Percentiles rank a stretch among this genome's conserved stretches.
phyloP scores from a whole-genome alignment of 768 basidiomycete genomes.

The Xerocomus brunneocitrinus region DNA sequence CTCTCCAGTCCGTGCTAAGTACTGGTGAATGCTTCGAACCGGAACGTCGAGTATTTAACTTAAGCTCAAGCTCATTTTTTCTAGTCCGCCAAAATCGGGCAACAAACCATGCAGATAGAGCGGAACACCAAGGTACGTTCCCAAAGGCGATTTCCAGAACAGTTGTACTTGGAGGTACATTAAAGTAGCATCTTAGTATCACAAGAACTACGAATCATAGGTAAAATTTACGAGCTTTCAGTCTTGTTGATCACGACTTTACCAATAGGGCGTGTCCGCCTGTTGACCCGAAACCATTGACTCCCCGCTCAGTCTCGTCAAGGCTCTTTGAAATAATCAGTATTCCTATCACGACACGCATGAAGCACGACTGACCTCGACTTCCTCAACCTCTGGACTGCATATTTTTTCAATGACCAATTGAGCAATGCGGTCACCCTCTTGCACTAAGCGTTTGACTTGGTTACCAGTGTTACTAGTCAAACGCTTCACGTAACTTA shows the following conservation, averaged over 20 bases:
- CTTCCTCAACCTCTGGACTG: slow-evolving; percentile 82
- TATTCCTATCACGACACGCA: background rate
- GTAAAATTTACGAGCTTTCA: background rate
- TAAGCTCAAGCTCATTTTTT: too few species aligned
- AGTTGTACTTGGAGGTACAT: background rate
- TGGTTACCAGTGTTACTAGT: background rate
- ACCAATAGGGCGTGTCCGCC: slow-evolving; percentile 68
- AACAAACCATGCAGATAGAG: too few species aligned
- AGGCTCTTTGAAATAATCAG: slow-evolving; percentile 53
- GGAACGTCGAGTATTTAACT: too few species aligned
- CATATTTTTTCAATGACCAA: slow-evolving; percentile 88
- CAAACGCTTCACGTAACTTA: slow-evolving; percentile 23
- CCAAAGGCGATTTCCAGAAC: too few species aligned
- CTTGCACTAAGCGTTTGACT: slow-evolving; percentile 54
- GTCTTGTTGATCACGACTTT: slow-evolving; percentile 3
- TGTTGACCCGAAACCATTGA: slow-evolving; percentile 91
- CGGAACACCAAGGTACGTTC: too few species aligned
- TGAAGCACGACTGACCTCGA: slow-evolving; percentile 49
- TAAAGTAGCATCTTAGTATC: background rate
- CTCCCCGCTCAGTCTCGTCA: slow-evolving; percentile 79
- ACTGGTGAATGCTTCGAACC: too few species aligned
- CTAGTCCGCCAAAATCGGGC: too few species aligned
- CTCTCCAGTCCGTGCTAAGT: too few species aligned
- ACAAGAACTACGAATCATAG: slow-evolving; percentile 7
- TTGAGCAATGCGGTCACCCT: slow-evolving; percentile 95